phyloP scores from a whole-genome alignment of 108 stramenopile genomes.

The Hondaea fermentalgiana region DNA sequence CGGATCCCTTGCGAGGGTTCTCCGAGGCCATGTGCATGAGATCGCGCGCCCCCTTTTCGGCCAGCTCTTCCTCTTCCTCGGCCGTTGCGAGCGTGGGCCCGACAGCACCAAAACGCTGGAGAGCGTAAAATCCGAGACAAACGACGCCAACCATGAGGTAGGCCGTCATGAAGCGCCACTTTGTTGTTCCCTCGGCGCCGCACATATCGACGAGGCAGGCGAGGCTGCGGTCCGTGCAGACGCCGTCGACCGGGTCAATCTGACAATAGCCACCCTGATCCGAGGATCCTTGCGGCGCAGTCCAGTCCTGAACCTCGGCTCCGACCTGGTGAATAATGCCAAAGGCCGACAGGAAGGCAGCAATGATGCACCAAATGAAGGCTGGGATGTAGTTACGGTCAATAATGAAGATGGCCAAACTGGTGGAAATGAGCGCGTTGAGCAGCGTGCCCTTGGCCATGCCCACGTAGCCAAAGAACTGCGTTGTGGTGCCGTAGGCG shows the following conservation, averaged over 20 bases:
- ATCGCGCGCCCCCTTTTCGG: not conserved
- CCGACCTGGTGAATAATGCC: not conserved
- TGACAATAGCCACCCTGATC: not conserved
- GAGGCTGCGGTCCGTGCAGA: not conserved
- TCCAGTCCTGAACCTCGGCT: not conserved
- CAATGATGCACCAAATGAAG: not conserved
- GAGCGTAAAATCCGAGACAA: not conserved
- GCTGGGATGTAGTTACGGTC: not conserved
- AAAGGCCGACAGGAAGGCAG: not conserved
- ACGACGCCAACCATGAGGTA: not conserved
- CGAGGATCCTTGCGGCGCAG: not conserved
- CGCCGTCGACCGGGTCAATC: not conserved
- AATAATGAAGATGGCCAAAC: not conserved
- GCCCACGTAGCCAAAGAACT: not conserved
- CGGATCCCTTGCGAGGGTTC: not conserved
- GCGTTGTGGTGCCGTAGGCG: not conserved
- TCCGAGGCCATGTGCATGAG: not conserved
- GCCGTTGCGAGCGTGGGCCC: not conserved
- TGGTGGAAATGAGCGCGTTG: not conserved
- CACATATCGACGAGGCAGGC: not conserved
- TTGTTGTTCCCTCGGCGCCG: not conserved
- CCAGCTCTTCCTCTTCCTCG: not conserved
- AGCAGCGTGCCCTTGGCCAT: conserved; percentile 6
- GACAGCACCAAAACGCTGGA: not conserved
- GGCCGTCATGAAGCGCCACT: conserved; percentile 12